Evolutionary conservation across 2,329 filamentous ascomycete species (phyloP).

Genomic region (Ophiobolus disseminans): DNA sequence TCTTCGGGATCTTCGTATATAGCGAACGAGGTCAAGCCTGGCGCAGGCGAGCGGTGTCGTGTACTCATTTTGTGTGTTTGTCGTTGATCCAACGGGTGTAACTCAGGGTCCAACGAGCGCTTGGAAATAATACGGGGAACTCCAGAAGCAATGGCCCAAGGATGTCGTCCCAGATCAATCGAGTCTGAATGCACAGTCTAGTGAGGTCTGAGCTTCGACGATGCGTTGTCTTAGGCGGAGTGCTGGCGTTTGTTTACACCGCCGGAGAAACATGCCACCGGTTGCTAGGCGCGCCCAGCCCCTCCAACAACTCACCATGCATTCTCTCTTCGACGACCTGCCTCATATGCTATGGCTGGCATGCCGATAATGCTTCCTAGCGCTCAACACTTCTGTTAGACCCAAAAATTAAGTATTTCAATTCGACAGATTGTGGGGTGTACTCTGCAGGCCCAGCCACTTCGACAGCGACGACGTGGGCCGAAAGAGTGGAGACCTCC

Average conservation of each 20-base stretch:
- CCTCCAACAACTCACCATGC: neutral
- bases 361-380: neutral
- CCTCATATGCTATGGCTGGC: neutral
- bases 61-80: slow-evolving; percentile 37
- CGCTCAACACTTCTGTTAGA: slow-evolving; percentile 5
- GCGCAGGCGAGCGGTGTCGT: slow-evolving; percentile 39
- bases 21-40: slow-evolving; percentile 40
- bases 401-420: slow-evolving; percentile 5
- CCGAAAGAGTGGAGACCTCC: too few relatives aligned
- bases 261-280: slow-evolving; percentile 12
- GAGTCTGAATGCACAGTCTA: slow-evolving; percentile 1
- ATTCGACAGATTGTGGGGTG: too few relatives aligned
- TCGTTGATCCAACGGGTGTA: slow-evolving; percentile 22
- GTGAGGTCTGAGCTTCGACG: slow-evolving; percentile 14
- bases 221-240: slow-evolving; percentile 26
- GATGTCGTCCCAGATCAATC: slow-evolving; percentile 15
- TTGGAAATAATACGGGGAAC: slow-evolving; percentile 1
- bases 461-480: too few relatives aligned
- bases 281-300: slow-evolving; percentile 3
- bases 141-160: slow-evolving; percentile 10
- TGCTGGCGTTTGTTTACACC: slow-evolving; percentile 26
- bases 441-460: too few relatives aligned
- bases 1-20: slow-evolving; percentile 46
- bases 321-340: neutral
- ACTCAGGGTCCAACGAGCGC: slow-evolving; percentile 23